Base-by-base conservation (phyloP, 805 yeast species). In the Starmerella stellata region DNA sequence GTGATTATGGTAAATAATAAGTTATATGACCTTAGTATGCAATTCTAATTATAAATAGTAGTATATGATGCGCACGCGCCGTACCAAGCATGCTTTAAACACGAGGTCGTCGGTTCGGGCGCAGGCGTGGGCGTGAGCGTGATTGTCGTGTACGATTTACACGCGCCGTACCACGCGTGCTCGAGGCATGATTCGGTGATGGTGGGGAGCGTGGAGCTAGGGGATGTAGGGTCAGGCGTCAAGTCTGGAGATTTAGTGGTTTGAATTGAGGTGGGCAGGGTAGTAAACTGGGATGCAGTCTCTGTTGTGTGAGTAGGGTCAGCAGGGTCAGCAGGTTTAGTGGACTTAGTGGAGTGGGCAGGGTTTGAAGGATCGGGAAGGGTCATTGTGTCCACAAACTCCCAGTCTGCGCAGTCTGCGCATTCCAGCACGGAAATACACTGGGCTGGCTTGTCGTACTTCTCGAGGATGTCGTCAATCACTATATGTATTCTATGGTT, bases 401-500 rank as follows among this genome's bases (percentile, higher is more conserved):
- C 67, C 96, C 96, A 85, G 52, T 79, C 78, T 57, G 70, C 78
- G 56, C 96, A 85, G 52, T 85, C 96, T 39, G 75, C 67, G 55
- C 96, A 85, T 1, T 85, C 78, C 15, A 37, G 42, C 7, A 83
- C 79, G 16, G 65, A 68, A 15, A 60, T 63, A 54, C 96, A 87
- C 25, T 55, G 54, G 0, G 96, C 85, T 0, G 92, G 78, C 32
- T 66, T 70, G 46, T 87, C 82, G 56, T 85, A 83, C 2, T 61
- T 67, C 50, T 65, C 54, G 13, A 90, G 62, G 5, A 90, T 69
- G 14, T 78, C 78, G 54, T 81, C 93, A 37, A 90, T 81, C 2
- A 90, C 93, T 0, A 83, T 78, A 50, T 79, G 90, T 38, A 90
- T 81, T 33, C 95, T 65, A 57, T 90, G 98, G 57, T 87, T 82